Conservation (phyloP, 2,329 filamentous ascomycete genomes). For the Malbranchea zuffiana region DNA sequence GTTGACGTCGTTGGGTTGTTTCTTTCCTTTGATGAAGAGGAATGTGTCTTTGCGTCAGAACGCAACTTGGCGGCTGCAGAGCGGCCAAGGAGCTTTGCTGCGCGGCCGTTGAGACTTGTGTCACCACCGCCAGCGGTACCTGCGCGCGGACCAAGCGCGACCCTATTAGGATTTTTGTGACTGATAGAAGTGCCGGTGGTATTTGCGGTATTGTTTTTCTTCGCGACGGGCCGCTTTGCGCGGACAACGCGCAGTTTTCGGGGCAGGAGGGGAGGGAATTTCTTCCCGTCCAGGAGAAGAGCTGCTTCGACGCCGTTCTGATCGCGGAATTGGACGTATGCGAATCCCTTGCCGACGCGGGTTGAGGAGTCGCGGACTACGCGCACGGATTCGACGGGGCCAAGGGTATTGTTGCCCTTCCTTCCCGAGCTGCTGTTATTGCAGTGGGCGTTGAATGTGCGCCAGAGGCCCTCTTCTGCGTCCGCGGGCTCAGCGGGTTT, state of each 20-base stretch:
- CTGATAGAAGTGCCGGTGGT: constrained; percentile 8
- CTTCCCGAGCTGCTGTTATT: constrained; percentile 20
- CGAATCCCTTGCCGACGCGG: constrained; percentile 89
- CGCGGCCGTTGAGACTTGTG: constrained; percentile 30
- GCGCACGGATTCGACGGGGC: constrained; percentile 83
- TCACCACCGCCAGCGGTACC: constrained; percentile 15
- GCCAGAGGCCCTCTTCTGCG: constrained; percentile 67
- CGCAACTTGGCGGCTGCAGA: constrained; percentile 29
- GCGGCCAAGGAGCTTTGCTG: constrained; percentile 28
- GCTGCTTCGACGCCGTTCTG: constrained; percentile 84
- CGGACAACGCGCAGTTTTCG: constrained; percentile 74
- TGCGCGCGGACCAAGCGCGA: constrained; percentile 11
- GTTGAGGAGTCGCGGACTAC: constrained; percentile 84
- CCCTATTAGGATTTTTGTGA: constrained; percentile 9
- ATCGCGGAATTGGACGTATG: constrained; percentile 94
- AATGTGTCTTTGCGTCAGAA: constrained; percentile 15
- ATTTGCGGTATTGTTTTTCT: constrained; percentile 24
- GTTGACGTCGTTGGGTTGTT: constrained; percentile 8
- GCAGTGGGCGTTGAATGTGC: constrained; percentile 31
- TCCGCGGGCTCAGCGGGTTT: constrained; percentile 64
- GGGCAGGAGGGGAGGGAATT: constrained; percentile 88
- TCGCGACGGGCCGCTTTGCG: constrained; percentile 50
- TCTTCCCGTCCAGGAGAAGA: constrained; percentile 77
- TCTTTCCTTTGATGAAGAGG: no score
- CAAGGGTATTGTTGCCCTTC: constrained; percentile 29